phyloP scores from a whole-genome alignment of 805 yeast species.

The Kazachstania kunashirensis region DNA sequence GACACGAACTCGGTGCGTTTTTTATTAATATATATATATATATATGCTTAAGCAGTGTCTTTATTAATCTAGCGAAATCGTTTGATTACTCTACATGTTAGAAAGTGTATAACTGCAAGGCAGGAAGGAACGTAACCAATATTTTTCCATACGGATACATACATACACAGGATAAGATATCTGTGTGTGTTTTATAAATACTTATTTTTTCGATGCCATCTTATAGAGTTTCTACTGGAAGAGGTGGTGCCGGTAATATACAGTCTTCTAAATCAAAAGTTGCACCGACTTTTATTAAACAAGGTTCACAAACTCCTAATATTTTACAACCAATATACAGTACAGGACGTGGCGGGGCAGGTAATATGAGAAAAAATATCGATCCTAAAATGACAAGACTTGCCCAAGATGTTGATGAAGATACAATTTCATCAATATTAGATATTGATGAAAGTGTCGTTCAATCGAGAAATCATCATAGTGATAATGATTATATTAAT shows the following conservation, averaged over 20 bases:
- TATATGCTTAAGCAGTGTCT: too few species aligned
- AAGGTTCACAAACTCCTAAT: conserved; percentile 54
- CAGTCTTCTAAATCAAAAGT: conserved; percentile 36
- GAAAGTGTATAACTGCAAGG: too few species aligned
- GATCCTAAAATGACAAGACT: conserved; percentile 50
- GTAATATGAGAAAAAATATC: conserved; percentile 58
- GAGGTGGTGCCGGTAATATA: conserved; percentile 75
- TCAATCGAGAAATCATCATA: neutral
- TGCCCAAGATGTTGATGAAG: conserved; percentile 56
- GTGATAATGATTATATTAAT: conserved; percentile 3
- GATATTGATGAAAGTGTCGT: conserved; percentile 11
- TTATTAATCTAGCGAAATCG: too few species aligned
- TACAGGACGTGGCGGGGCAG: conserved; percentile 75
- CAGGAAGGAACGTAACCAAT: too few species aligned
- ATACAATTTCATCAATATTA: neutral
- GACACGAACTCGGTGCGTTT: too few species aligned
- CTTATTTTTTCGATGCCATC: too few species aligned
- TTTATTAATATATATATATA: too few species aligned
- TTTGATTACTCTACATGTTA: too few species aligned
- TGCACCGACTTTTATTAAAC: conserved; percentile 46
- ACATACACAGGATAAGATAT: too few species aligned
- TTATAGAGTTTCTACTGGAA: conserved; percentile 45
- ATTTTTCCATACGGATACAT: too few species aligned
- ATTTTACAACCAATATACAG: conserved; percentile 46
- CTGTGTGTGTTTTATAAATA: too few species aligned